Base-by-base conservation (phyloP, 2,329 filamentous ascomycete species). In the Chaetomium sp. region DNA sequence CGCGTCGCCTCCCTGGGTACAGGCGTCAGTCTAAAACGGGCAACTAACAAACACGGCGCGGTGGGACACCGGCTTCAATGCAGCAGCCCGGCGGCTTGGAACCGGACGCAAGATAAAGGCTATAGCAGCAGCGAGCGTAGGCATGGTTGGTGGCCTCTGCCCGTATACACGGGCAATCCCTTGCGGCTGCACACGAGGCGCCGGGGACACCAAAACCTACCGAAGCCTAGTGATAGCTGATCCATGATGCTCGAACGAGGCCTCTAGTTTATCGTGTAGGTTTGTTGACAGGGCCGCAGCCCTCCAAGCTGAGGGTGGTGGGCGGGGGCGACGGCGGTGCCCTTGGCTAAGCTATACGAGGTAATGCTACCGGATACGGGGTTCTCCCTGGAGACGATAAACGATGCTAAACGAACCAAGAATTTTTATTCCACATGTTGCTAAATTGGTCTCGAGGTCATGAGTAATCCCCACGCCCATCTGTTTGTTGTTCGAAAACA, bases 281-380 rank as follows among this genome's bases (percentile, higher is more conserved):
- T 35, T 10, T 25, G 38, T 38, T n/a, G 33, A 13, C 45, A 31
- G 60, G 53, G 45, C 42, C 29, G 31, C 23, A 55, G 35, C 38
- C 51, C 25, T 56, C 38, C 23, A 25, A 35, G 42, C 51, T 19
- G 59, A 42, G 2, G 12, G 12, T 19, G 31, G 8, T 42, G 29
- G 60, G 9, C 13, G 23, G 33, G 12, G 62, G 47, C 27, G 16
- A 13, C 25, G 47, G 38, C 31, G 42, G 23, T 21, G 38, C 8
- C 45, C 45, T 35, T 51, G 42, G 64, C 64, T 63, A 64, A 33
- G 58, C 57, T 65, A 60, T 57, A 63, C 67, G 35, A 55, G 67
- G 67, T 27, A 69, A 69, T 65, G 57, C 62, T 69, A 23, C 67
- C 67, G 53, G 42, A 66, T 69, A 53, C 57, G 62, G 65, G 57